Percentiles rank a stretch among this genome's conserved stretches.
Evolutionary conservation across 2,329 filamentous ascomycete species (phyloP).

Genomic region (Apiospora rasikravindrae): DNA sequence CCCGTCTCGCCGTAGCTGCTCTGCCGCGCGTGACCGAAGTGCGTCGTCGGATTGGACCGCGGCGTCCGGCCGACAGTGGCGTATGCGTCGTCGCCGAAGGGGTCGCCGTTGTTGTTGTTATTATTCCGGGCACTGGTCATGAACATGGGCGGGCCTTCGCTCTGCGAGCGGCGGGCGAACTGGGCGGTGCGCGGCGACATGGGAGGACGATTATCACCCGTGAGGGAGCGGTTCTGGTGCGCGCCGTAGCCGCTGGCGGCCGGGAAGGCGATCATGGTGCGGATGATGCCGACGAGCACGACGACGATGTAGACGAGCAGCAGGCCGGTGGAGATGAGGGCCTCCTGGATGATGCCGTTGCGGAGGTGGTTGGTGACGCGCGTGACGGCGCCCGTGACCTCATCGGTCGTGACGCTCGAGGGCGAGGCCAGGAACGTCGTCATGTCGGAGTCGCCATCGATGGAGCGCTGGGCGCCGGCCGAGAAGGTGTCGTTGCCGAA

Average conservation of each 20-base stretch:
- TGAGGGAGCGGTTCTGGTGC: slow-evolving; percentile 6
- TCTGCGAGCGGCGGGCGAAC: slow-evolving; percentile 2
- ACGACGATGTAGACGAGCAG: slow-evolving; percentile 80
- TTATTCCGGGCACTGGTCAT: not conserved
- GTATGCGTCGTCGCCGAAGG: slow-evolving; percentile 20
- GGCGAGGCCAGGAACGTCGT: slow-evolving; percentile 80
- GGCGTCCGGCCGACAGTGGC: slow-evolving; percentile 25
- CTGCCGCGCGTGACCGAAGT: slow-evolving; percentile 27
- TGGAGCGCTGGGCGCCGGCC: slow-evolving; percentile 69
- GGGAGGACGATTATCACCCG: slow-evolving; percentile 25
- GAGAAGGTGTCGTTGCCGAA: slow-evolving; percentile 85
- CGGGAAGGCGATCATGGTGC: slow-evolving; percentile 50
- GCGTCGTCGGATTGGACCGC: slow-evolving; percentile 28
- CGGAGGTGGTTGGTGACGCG: slow-evolving; percentile 72
- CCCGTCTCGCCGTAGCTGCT: slow-evolving; percentile 30
- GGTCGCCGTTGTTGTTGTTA: not conserved
- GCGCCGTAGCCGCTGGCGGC: not conserved
- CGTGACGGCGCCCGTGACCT: slow-evolving; percentile 77
- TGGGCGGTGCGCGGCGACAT: slow-evolving; percentile 8
- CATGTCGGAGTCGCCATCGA: slow-evolving; percentile 63
- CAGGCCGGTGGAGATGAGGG: slow-evolving; percentile 77
- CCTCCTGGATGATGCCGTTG: slow-evolving; percentile 73
- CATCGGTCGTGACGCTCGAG: slow-evolving; percentile 74
- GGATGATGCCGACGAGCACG: slow-evolving; percentile 73
- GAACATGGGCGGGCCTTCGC: slow-evolving; percentile 12